Evolutionary conservation across 805 yeast genomes (phyloP).

Genomic region (Allodekkera sacchari): DNA sequence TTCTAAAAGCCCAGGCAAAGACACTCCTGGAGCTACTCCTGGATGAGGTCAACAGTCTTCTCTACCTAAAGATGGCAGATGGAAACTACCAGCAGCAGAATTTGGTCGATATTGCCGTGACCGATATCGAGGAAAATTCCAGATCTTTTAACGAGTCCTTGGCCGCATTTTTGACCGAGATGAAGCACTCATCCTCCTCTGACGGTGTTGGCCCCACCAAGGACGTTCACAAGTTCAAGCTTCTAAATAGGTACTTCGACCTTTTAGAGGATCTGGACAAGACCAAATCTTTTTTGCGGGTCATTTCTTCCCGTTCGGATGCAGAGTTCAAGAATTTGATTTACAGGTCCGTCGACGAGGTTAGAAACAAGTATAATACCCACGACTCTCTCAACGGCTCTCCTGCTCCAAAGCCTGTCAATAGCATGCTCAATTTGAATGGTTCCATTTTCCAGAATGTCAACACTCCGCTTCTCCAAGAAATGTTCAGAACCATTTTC

Average conservation of each 20-base stretch:
- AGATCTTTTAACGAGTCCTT: conserved; percentile 26
- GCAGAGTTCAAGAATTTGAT: conserved; percentile 59
- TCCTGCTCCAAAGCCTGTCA: no score
- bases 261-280: conserved; percentile 41
- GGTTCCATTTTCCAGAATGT: conserved; percentile 31
- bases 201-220: conserved; percentile 17
- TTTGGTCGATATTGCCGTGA: conserved; percentile 12
- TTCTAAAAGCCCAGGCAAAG: conserved; percentile 48
- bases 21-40: conserved; percentile 60
- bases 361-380: conserved; percentile 49
- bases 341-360: conserved; percentile 55
- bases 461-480: conserved; percentile 43
- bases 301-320: conserved; percentile 45
- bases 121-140: conserved; percentile 20
- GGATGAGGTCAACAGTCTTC: conserved; percentile 68
- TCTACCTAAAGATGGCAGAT: conserved; percentile 18
- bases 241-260: conserved; percentile 12
- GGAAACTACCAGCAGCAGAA: conserved; percentile 3
- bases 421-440: no score
- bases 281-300: conserved; percentile 48
- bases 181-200: no score
- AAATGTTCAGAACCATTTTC: conserved; percentile 65
- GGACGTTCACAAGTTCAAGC: conserved; percentile 16
- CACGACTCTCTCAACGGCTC: no score
- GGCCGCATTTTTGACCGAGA: conserved; percentile 25